phyloP scores from a whole-genome alignment of 1,139 yeast species.

The Pneumocystis wakefieldiae region DNA sequence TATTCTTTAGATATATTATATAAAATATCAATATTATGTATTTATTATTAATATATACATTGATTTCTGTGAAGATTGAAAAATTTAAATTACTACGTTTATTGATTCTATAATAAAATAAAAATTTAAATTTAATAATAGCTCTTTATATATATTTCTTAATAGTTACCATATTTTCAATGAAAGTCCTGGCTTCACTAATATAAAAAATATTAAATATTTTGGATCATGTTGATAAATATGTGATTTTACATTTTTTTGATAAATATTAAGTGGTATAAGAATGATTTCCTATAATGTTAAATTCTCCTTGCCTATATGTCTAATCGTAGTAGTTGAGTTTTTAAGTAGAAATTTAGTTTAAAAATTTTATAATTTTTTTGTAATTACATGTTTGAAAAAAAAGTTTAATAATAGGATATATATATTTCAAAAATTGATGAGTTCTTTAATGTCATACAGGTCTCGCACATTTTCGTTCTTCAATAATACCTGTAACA shows the following conservation, averaged over 20 bases:
- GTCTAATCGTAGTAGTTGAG: too few relatives aligned
- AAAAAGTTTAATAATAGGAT: background rate
- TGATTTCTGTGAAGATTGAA: background rate
- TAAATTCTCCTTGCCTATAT: too few relatives aligned
- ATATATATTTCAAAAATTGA: background rate
- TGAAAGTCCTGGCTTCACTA: too few relatives aligned
- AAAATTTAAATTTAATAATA: background rate
- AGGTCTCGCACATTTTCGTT: slow-evolving; percentile 91
- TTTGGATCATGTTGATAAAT: too few relatives aligned
- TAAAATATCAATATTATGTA: background rate
- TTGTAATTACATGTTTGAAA: background rate
- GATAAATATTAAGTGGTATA: too few relatives aligned
- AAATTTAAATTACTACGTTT: background rate
- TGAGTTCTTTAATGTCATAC: background rate
- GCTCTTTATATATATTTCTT: background rate
- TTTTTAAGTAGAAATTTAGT: too few relatives aligned
- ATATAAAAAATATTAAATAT: too few relatives aligned
- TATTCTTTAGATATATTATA: background rate
- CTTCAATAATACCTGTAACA: slow-evolving; percentile 56
- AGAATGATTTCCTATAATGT: too few relatives aligned
- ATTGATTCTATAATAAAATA: background rate
- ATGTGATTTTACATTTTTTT: too few relatives aligned
- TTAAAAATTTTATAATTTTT: background rate
- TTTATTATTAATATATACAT: background rate
- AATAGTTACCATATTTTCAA: too few relatives aligned